Evolutionary conservation across 768 basidiomycete species (phyloP), one percentile per base, ranked within the genome.

Genomic region (Amanita rubescens): DNA sequence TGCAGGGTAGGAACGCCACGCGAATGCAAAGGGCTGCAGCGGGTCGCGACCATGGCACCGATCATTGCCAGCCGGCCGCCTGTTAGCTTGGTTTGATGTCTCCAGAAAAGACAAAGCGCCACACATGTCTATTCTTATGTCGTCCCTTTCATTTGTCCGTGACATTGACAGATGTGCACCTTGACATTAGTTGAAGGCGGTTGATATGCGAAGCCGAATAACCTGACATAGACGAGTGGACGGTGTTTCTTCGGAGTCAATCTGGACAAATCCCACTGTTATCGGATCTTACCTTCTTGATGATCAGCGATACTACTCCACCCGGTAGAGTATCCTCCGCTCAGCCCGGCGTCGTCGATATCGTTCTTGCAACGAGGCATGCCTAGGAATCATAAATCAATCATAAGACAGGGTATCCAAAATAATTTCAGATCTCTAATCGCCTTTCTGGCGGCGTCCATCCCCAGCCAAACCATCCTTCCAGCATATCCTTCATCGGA

Each of bases 381-480:
- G n/a, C n/a, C 8, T 3, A 30, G 27, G 27, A 30, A 30, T 30
- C 27, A 30, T 30, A 30, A 8, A 30, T 4, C 27, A 4, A 30
- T n/a, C n/a, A n/a, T n/a, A n/a, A n/a, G n/a, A n/a, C n/a, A n/a
- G 5, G 8, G 27, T 30, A 30, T 8, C 27, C 27, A 30, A 30
- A 30, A 4, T 30, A 30, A n/a, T n/a, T 30, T 30, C 8, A 30
- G 5, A 42, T 22, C 22, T 46, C 47, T 11, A 51, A 41, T 34
- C 33, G 34, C 10, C 33, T 22, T 8, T 52, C 30, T 19, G 53
- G 53, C 4, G 44, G 53, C 25, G 37, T 34, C 45, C 53, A 54
- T 17, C 33, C 53, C 27, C 46, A 25, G 2, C 53, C 53, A 41
- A 54, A 54, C 27, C 22, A 10, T 17, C 10, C 14, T 22, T 27